Conservation (phyloP, 2,329 filamentous ascomycete species). For the Aspergillus ustus region DNA sequence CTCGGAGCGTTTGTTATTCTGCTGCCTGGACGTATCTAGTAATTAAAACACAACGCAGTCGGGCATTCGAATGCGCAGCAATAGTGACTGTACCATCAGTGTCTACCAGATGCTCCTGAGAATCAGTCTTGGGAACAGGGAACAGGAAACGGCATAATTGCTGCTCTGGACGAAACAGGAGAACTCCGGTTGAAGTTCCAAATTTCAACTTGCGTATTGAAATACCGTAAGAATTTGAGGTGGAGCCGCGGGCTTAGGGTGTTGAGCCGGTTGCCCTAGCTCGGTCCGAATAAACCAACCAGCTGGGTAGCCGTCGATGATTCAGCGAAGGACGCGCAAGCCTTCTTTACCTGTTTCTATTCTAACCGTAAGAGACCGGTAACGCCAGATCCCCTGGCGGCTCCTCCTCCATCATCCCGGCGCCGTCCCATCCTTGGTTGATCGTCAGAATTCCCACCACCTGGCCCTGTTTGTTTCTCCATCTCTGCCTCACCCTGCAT, state of each 20-base stretch:
- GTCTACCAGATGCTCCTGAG: neutral
- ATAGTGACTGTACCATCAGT: neutral
- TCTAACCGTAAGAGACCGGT: slow-evolving; percentile 15
- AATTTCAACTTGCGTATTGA: neutral
- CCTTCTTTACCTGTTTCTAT: slow-evolving; percentile 31
- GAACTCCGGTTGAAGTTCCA: neutral
- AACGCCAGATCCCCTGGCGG: slow-evolving; percentile 10
- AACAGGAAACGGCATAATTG: slow-evolving; percentile 1
- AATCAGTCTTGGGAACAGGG: neutral
- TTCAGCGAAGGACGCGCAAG: slow-evolving; percentile 41
- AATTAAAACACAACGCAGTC: slow-evolving; percentile 7
- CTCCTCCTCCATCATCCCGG: slow-evolving; percentile 19
- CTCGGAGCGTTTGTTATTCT: slow-evolving; percentile 1
- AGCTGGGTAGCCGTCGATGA: slow-evolving; percentile 26
- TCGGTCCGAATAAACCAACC: neutral
- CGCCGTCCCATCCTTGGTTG: slow-evolving; percentile 17
- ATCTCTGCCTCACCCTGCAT: slow-evolving; percentile 6
- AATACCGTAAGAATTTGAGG: slow-evolving; percentile 2
- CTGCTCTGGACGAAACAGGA: neutral
- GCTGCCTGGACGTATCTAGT: slow-evolving; percentile 1
- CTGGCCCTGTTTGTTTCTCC: slow-evolving; percentile 18
- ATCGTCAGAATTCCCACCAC: slow-evolving; percentile 14
- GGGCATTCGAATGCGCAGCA: neutral
- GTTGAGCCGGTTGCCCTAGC: neutral
- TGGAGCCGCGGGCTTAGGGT: slow-evolving; percentile 1